These are phyloP conservation scores for Wolfiporia cocos DNA, from an alignment of 1,284 basidiomycete genomes.

Conservation along the genomic window DNA sequence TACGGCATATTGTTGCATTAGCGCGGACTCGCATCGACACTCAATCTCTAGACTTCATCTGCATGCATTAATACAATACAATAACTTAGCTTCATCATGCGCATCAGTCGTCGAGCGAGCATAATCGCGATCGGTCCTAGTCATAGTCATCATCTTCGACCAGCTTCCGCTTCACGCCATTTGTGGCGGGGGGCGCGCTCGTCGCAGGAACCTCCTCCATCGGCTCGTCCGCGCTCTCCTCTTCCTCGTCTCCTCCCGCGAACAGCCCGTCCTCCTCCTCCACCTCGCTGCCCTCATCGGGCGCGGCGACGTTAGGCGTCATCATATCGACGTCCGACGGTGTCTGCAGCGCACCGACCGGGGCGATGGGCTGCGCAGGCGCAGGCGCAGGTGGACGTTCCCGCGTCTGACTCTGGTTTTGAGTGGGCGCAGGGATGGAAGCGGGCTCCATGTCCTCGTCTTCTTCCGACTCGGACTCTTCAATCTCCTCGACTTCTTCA, in stretches of 20 bases:
- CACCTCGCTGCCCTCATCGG: slow-evolving; percentile 61
- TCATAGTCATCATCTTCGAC: slow-evolving; percentile 85
- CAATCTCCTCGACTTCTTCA: slow-evolving; percentile 74
- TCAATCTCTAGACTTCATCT: slow-evolving; percentile 6
- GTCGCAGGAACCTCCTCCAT: slow-evolving; percentile 70
- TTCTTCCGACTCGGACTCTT: slow-evolving; percentile 60
- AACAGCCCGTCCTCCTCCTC: slow-evolving; percentile 61
- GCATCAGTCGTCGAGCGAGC: background rate
- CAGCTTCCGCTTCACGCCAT: slow-evolving; percentile 69
- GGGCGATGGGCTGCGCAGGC: slow-evolving; percentile 33
- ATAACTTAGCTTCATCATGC: slow-evolving; percentile 2
- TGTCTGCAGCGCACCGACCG: slow-evolving; percentile 52
- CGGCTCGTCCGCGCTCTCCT: slow-evolving; percentile 61
- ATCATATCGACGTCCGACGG: slow-evolving; percentile 65
- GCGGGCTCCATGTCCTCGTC: slow-evolving; percentile 61
- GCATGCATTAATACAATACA: slow-evolving; percentile 6
- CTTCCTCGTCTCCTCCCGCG: slow-evolving; percentile 60
- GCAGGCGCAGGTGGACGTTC: slow-evolving; percentile 7
- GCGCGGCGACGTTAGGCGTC: slow-evolving; percentile 35
- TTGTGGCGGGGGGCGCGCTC: slow-evolving; percentile 34
- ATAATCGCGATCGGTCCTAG: slow-evolving; percentile 26
- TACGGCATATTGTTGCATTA: background rate
- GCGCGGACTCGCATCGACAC: slow-evolving; percentile 4
- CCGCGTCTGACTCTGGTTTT: slow-evolving; percentile 4
- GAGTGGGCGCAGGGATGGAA: slow-evolving; percentile 28